Percentiles rank a stretch among this genome's conserved stretches.
Evolutionary conservation across 2,329 filamentous ascomycete genomes (phyloP).

Genomic region (Xylariaceae sp.): DNA sequence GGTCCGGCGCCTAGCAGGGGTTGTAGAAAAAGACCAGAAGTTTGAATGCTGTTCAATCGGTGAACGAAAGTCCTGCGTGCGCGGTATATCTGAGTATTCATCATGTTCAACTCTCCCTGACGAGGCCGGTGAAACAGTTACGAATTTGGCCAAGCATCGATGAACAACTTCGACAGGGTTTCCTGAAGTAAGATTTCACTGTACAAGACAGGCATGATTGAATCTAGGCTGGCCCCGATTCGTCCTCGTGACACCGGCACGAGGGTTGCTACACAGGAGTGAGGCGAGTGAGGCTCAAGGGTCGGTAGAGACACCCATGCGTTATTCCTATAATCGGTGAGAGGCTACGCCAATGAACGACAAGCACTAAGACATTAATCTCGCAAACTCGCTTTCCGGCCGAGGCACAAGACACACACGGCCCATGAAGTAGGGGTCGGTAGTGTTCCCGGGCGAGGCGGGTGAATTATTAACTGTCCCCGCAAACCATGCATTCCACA

Average conservation of each 20-base stretch:
- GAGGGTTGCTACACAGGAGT: slow-evolving; percentile 2
- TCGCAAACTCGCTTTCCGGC: slow-evolving; percentile 2
- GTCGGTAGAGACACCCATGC: slow-evolving; percentile 1
- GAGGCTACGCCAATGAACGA: slow-evolving; percentile 4
- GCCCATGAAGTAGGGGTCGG: not conserved
- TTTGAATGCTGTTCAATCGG: too few species aligned
- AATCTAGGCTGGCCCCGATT: slow-evolving; percentile 1
- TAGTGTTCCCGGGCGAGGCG: too few species aligned
- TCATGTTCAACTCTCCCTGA: slow-evolving; percentile 9
- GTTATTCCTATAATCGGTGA: slow-evolving; percentile 1
- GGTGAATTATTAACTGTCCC: too few species aligned
- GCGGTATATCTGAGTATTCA: slow-evolving; percentile 14
- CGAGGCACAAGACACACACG: not conserved
- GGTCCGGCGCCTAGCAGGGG: slow-evolving; percentile 11
- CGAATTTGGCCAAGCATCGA: not conserved
- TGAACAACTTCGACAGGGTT: slow-evolving; percentile 6
- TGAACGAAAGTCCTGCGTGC: too few species aligned
- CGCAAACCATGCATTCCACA: too few species aligned
- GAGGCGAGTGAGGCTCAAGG: slow-evolving; percentile 20
- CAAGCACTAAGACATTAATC: not conserved
- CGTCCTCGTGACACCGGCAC: slow-evolving; percentile 7
- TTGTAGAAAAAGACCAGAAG: slow-evolving; percentile 11
- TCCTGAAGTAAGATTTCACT: not conserved
- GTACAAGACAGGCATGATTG: not conserved
- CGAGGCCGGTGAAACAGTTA: not conserved